These are phyloP conservation scores for Globisporangium nodosum DNA, from an alignment of 352 stramenopile genomes.

Conservation along the genomic window DNA sequence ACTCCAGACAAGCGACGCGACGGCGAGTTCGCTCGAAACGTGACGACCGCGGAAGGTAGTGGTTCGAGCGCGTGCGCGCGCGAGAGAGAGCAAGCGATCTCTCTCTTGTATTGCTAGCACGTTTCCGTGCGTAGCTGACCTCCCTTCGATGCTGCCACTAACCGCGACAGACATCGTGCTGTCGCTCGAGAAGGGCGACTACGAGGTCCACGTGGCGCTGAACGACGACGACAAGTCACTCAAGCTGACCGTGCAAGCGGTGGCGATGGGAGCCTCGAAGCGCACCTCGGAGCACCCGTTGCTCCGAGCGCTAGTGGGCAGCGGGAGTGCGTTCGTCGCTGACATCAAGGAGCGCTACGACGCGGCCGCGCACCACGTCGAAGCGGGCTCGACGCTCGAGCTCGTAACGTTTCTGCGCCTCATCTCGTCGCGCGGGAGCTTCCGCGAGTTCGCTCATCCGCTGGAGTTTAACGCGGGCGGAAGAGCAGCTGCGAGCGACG, in stretches of 20 bases:
- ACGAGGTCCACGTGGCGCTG: slow-evolving; percentile 16
- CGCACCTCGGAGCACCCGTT: slow-evolving; percentile 8
- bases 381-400: slow-evolving; percentile 13
- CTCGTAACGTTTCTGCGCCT: slow-evolving; percentile 22
- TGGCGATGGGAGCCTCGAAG: neutral
- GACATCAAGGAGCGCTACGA: slow-evolving; percentile 4
- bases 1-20: neutral
- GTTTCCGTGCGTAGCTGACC: neutral
- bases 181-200: slow-evolving; percentile 13
- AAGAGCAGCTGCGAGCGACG: neutral
- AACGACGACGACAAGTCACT: neutral
- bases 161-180: slow-evolving; percentile 9
- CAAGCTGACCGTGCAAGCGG: neutral
- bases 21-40: neutral
- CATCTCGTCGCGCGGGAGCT: slow-evolving; percentile 9
- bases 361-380: slow-evolving; percentile 3
- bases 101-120: neutral
- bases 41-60: neutral
- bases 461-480: neutral
- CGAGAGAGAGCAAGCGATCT: neutral
- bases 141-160: neutral
- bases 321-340: slow-evolving; percentile 1
- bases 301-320: slow-evolving; percentile 8
- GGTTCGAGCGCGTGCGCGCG: neutral
- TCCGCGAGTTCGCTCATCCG: slow-evolving; percentile 7